Percentiles rank a stretch among this genome's conserved stretches.
Conservation (phyloP, 306 rosid species). For the Sicyos baderoa region DNA sequence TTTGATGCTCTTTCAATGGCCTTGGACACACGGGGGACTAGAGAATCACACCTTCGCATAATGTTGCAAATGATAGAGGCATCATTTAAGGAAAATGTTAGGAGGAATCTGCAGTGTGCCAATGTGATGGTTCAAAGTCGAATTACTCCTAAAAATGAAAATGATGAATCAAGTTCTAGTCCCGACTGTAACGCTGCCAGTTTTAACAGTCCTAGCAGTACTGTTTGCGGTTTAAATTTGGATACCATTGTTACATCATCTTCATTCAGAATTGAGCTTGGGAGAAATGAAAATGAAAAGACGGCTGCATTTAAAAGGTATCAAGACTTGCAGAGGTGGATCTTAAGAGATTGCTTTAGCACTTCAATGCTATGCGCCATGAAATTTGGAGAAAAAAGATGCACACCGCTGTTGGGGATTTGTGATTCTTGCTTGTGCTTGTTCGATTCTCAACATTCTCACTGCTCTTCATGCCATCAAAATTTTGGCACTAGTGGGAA, state of each 20-base stretch:
- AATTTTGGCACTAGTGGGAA: conserved; percentile 33
- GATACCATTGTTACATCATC: conserved; percentile 49
- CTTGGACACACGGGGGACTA: conserved; percentile 78
- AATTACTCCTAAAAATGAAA: conserved; percentile 44
- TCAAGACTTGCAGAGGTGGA: conserved; percentile 88
- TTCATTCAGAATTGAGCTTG: conserved; percentile 75
- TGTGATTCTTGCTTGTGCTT: conserved; percentile 60
- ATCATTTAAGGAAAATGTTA: conserved; percentile 65
- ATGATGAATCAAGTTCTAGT: conserved; percentile 33
- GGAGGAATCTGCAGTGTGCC: conserved; percentile 32
- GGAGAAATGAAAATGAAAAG: conserved; percentile 67
- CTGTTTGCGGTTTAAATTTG: conserved; percentile 46
- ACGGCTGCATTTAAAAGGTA: conserved; percentile 63
- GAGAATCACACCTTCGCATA: conserved; percentile 88
- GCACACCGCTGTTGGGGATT: conserved; percentile 51
- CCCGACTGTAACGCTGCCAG: conserved; percentile 34
- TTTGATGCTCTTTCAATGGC: conserved; percentile 69
- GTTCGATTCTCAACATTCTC: conserved; percentile 59
- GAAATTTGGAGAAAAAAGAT: conserved; percentile 66
- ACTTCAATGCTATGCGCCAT: conserved; percentile 51
- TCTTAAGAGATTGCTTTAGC: conserved; percentile 73
- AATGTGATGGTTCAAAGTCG: conserved; percentile 27
- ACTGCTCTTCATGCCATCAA: conserved; percentile 73
- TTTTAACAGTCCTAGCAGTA: conserved; percentile 70
- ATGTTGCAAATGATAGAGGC: conserved; percentile 85